These are phyloP conservation scores for Aspergillus uvarum DNA, from an alignment of 2,329 filamentous ascomycete genomes.

Conservation along the genomic window DNA sequence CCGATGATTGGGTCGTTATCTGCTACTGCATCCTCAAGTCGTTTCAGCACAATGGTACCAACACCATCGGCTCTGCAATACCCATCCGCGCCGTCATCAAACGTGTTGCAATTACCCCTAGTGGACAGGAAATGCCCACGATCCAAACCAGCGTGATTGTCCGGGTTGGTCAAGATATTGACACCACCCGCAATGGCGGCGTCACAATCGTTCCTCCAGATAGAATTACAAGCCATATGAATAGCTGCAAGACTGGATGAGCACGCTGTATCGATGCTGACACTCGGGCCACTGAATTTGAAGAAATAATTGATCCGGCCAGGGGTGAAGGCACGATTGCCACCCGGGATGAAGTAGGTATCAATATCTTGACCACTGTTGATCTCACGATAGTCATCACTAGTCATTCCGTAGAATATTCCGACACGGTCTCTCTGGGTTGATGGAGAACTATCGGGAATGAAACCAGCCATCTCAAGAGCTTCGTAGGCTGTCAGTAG, in stretches of 20 bases:
- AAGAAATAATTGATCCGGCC: slow-evolving; percentile 62
- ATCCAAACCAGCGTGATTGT: slow-evolving; percentile 74
- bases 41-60: slow-evolving; percentile 73
- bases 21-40: slow-evolving; percentile 72
- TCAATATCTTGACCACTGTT: slow-evolving; percentile 72
- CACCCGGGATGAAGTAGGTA: slow-evolving; percentile 66
- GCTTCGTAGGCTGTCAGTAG: slow-evolving; percentile 78
- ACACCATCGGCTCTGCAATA: slow-evolving; percentile 80
- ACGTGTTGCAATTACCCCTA: slow-evolving; percentile 75
- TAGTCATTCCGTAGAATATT: slow-evolving; percentile 74
- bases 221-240: slow-evolving; percentile 68
- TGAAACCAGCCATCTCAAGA: slow-evolving; percentile 76
- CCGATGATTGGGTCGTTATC: slow-evolving; percentile 71
- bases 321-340: slow-evolving; percentile 52
- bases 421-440: slow-evolving; percentile 66
- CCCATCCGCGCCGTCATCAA: slow-evolving; percentile 76
- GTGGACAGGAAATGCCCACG: slow-evolving; percentile 71
- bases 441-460: slow-evolving; percentile 69
- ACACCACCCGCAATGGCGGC: slow-evolving; percentile 77
- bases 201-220: slow-evolving; percentile 76
- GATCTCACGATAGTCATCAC: slow-evolving; percentile 75
- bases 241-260: slow-evolving; percentile 73
- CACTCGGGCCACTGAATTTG: slow-evolving; percentile 72
- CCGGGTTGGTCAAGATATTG: slow-evolving; percentile 75
- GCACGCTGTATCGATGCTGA: slow-evolving; percentile 75